These are phyloP conservation scores for Taphrina betulina DNA, from an alignment of 1,139 yeast genomes.

Conservation along the genomic window DNA sequence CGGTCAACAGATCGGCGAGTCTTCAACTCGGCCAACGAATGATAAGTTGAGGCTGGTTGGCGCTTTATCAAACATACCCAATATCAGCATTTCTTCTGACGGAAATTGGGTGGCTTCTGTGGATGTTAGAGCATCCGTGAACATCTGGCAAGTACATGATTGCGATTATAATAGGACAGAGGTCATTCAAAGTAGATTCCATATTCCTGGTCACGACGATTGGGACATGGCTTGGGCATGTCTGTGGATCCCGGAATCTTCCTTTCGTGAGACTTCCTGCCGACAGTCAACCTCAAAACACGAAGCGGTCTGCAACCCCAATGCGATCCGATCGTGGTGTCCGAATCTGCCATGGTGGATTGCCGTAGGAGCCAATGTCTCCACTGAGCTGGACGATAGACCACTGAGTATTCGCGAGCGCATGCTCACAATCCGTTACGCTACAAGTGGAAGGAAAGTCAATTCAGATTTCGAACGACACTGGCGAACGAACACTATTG, in stretches of 20 bases:
- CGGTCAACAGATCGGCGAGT: background rate
- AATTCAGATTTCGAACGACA: slow-evolving; percentile 3
- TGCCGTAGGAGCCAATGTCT: slow-evolving; percentile 12
- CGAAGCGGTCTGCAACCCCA: background rate
- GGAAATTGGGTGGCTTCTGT: slow-evolving; percentile 2
- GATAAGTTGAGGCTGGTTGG: background rate
- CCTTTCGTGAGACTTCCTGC: background rate
- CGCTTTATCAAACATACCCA: slow-evolving; percentile 16
- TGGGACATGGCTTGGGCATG: slow-evolving; percentile 9
- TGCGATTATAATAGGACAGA: too few species aligned
- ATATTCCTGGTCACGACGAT: background rate
- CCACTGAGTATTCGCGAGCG: background rate
- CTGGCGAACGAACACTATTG: slow-evolving; percentile 1
- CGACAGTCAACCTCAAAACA: background rate
- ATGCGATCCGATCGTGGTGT: background rate
- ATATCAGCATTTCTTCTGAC: slow-evolving; percentile 4
- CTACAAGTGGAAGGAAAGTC: background rate
- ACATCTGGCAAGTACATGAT: background rate
- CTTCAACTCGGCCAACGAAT: too few species aligned
- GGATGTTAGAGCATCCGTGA: slow-evolving; percentile 7
- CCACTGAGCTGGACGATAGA: background rate
- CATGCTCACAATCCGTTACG: slow-evolving; percentile 6
- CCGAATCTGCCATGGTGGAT: slow-evolving; percentile 10
- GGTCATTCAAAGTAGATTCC: background rate
- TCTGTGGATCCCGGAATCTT: background rate